Base-by-base conservation (phyloP, 2,329 filamentous ascomycete genomes). In the Colletotrichum melonis region DNA sequence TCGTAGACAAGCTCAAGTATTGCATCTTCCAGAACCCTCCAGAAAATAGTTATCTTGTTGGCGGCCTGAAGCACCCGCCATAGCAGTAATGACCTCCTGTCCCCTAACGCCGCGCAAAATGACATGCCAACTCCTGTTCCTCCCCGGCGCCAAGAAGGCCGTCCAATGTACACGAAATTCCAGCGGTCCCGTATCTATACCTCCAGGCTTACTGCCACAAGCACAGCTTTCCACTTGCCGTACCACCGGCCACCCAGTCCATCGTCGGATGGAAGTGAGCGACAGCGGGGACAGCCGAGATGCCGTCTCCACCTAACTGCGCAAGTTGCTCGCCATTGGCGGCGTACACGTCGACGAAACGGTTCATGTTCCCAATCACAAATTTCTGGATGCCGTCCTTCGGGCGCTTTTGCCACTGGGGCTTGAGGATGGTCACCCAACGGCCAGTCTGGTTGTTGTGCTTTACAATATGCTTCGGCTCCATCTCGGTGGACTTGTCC, bases 391-490 rank as follows among this genome's bases (percentile, higher is more conserved):
- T 91, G 8, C 92, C 92, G 72, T 97, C 94, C 42, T 88, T 85
- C 0, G 97, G 96, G 58, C 90, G 88, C 38, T 90, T 86, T 81
- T 99, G 97, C 97, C 97, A 99, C 78, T 98, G 95, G 0, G 81
- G 97, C 88, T 88, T 97, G 80, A 88, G 81, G 42, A 90, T 98
- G 0, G 95, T 97, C 0, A 98, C 95, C 95, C 95, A 98, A 68
- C 95, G 89, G 0, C 96, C 97, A 0, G 95, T 98, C 84, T 99
- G 97, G 79, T 98, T 98, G 79, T 99, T 99, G 79, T 99, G 97
- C 12, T 87, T 87, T 1, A 98, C 89, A 1, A 90, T 85, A 0
- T 91, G 88, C 0, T 88, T 85, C 0, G 96, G 95, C 74, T 90
- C 85, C 88, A 98, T 93, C 8, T 90, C 87, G 14, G 87, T 82